These are phyloP conservation scores for Phaffomyces antillensis DNA, from an alignment of 805 yeast species.

Conservation along the genomic window DNA sequence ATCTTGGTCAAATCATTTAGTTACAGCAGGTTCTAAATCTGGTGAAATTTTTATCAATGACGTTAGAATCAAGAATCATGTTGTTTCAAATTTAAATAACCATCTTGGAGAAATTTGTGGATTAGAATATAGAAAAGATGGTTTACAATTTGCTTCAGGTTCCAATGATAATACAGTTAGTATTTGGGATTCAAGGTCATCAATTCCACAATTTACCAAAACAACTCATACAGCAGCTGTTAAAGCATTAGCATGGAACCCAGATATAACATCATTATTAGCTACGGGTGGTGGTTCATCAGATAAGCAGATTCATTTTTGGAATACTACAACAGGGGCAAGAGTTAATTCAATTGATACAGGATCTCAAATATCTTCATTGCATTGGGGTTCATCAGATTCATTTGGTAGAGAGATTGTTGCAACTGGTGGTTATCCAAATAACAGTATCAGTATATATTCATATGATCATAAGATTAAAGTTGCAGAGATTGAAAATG, in stretches of 20 bases:
- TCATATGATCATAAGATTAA: conserved; percentile 80
- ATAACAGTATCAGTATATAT: conserved; percentile 75
- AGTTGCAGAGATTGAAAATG: conserved; percentile 78
- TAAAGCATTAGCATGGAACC: conserved; percentile 93
- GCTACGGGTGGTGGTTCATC: conserved; percentile 98
- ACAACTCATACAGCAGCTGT: conserved; percentile 89
- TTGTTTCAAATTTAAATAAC: conserved; percentile 48
- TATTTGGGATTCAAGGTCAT: conserved; percentile 82
- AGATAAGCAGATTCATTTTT: conserved; percentile 83
- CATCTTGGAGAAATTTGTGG: conserved; percentile 94
- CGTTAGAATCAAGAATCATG: conserved; percentile 77
- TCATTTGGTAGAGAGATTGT: conserved; percentile 77
- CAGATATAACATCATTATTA: conserved; percentile 68
- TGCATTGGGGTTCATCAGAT: conserved; percentile 79
- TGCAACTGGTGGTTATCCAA: conserved; percentile 91
- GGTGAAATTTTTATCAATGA: conserved; percentile 86
- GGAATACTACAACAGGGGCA: conserved; percentile 92
- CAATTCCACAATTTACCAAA: conserved; percentile 65
- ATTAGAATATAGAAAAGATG: conserved; percentile 76
- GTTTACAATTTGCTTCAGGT: conserved; percentile 81
- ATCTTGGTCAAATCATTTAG: conserved; percentile 74
- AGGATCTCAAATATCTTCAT: conserved; percentile 89
- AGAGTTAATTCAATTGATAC: conserved; percentile 82
- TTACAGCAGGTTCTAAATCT: conserved; percentile 82
- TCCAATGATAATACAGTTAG: conserved; percentile 92